These are phyloP conservation scores for Phytophthora kernoviae DNA, from an alignment of 352 stramenopile species.

Conservation along the genomic window DNA sequence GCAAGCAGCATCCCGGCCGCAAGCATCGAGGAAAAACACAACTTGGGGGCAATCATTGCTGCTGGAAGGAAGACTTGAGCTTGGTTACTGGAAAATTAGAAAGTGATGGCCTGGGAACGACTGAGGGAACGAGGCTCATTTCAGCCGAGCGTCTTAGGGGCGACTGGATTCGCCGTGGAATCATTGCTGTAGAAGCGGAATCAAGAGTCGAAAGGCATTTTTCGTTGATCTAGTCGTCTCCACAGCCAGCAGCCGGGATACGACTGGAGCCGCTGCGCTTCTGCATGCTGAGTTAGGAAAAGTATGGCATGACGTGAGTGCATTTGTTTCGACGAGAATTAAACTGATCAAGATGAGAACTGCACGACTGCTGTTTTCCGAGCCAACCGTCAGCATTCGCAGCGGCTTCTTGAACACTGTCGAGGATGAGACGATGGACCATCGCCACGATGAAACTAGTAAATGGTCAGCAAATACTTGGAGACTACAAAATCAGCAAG, in stretches of 20 bases:
- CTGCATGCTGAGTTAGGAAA: neutral
- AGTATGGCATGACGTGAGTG: neutral
- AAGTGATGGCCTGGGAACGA: neutral
- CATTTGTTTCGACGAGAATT: neutral
- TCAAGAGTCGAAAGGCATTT: neutral
- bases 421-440: neutral
- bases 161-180: neutral
- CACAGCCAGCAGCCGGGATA: slow-evolving; percentile 1
- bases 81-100: neutral
- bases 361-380: neutral
- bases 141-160: neutral
- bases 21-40: neutral
- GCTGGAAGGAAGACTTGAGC: neutral
- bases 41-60: slow-evolving; percentile 1
- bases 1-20: slow-evolving; percentile 2
- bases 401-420: neutral
- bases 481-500: neutral
- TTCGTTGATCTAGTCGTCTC: neutral
- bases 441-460: neutral
- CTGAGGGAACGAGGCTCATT: neutral
- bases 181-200: neutral
- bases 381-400: neutral
- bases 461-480: neutral
- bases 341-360: neutral
- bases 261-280: neutral